These are phyloP conservation scores for Eustoma russellianum DNA, from an alignment of 257 asterid genomes.

Conservation along the genomic window DNA sequence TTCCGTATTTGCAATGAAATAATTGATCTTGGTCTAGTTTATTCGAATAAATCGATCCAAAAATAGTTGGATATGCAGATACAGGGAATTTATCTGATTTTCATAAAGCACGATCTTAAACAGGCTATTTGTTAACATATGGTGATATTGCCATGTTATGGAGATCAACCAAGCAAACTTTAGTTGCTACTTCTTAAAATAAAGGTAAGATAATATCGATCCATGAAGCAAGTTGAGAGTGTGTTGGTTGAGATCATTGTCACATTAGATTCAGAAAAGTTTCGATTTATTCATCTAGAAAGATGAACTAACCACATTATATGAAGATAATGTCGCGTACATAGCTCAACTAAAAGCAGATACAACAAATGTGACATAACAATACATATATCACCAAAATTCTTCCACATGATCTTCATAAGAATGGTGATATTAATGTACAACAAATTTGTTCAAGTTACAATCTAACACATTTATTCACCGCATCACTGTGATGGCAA, in stretches of 20 bases:
- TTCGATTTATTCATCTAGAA: background rate
- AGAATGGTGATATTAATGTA: background rate
- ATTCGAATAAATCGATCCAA: no score
- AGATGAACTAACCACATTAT: background rate
- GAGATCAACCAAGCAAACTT: background rate
- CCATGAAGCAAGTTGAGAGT: background rate
- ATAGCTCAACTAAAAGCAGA: background rate
- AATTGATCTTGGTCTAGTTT: no score
- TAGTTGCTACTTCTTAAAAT: background rate
- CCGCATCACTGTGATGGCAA: background rate
- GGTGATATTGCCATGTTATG: background rate
- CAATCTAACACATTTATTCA: background rate
- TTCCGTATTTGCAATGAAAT: no score
- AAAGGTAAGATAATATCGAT: background rate
- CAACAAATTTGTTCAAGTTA: background rate
- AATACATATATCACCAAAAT: background rate
- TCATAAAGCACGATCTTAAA: background rate
- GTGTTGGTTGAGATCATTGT: background rate
- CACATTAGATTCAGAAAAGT: background rate
- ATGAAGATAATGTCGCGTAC: background rate
- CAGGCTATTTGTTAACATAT: background rate
- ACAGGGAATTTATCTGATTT: background rate
- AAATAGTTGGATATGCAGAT: background rate
- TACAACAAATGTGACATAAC: constrained; percentile 1
- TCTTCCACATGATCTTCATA: constrained; percentile 3